Evolutionary conservation across 2,329 filamentous ascomycete species (phyloP).

Genomic region (Alternaria novae-zelandiae): DNA sequence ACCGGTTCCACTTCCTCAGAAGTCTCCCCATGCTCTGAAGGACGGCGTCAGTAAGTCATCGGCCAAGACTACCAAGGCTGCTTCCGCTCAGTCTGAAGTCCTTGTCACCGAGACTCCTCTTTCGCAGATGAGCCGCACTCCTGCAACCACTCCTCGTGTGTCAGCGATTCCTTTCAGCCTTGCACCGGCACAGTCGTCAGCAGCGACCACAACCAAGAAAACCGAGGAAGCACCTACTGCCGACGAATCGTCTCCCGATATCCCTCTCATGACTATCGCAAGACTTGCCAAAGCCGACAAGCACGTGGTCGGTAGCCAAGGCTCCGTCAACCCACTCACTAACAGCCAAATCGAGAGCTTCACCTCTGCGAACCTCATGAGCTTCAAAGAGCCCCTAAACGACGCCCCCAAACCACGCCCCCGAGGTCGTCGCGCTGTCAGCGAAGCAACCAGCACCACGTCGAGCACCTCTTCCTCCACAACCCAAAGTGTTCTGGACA

Average conservation of each 20-base stretch:
- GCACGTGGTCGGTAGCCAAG: neutral
- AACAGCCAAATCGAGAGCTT: constrained; percentile 10
- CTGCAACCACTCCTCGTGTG: neutral
- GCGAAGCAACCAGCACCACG: constrained; percentile 8
- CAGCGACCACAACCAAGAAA: constrained; percentile 1
- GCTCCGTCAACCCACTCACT: constrained; percentile 2
- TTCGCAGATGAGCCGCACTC: constrained; percentile 8
- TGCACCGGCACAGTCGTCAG: neutral
- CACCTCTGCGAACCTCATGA: constrained; percentile 22
- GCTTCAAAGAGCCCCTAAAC: constrained; percentile 23
- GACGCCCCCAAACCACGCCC: constrained; percentile 21
- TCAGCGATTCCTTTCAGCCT: constrained; percentile 22
- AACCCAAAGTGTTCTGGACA: constrained; percentile 28
- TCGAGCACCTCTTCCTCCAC: constrained; percentile 24
- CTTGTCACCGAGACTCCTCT: constrained; percentile 23
- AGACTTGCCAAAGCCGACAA: neutral
- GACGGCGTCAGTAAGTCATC: neutral
- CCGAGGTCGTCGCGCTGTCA: constrained; percentile 6
- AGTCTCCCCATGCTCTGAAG: neutral
- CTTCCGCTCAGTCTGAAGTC: constrained; percentile 4
- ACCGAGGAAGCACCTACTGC: neutral
- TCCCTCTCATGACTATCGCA: neutral
- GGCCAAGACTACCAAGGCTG: neutral
- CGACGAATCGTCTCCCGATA: constrained; percentile 2
- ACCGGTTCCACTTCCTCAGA: constrained; percentile 2